These are phyloP conservation scores for Botryosphaeria dothidea DNA, from an alignment of 2,329 filamentous ascomycete genomes.

Conservation along the genomic window DNA sequence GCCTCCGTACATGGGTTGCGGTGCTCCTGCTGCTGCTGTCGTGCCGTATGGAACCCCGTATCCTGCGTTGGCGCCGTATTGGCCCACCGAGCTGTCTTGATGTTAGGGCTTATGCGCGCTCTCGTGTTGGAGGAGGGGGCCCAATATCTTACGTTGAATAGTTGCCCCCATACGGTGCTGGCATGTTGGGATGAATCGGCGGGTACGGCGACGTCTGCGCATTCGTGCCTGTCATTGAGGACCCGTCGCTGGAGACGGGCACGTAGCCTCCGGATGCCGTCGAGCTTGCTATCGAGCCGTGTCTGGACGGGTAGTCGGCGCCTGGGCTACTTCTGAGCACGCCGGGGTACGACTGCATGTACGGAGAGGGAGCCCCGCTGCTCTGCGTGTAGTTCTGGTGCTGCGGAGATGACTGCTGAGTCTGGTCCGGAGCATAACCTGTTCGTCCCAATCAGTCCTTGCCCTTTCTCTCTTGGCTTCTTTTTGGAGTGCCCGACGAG, in stretches of 20 bases:
- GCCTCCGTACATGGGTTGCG: slow-evolving; percentile 37
- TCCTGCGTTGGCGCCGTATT: slow-evolving; percentile 33
- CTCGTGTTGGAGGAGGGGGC: neutral
- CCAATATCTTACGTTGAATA: slow-evolving; percentile 34
- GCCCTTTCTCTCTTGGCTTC: neutral
- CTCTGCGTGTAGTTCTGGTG: slow-evolving; percentile 18
- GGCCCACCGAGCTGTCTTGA: slow-evolving; percentile 28
- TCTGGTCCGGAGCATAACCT: slow-evolving; percentile 18
- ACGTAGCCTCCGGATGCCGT: slow-evolving; percentile 28
- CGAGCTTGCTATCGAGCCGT: slow-evolving; percentile 29
- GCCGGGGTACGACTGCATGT: slow-evolving; percentile 15
- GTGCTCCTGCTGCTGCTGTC: slow-evolving; percentile 24
- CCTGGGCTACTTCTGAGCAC: slow-evolving; percentile 18
- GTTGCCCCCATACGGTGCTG: slow-evolving; percentile 30
- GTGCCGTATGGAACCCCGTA: slow-evolving; percentile 31
- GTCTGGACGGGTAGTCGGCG: slow-evolving; percentile 8
- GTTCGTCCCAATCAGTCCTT: neutral
- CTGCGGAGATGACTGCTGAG: slow-evolving; percentile 13
- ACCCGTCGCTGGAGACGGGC: slow-evolving; percentile 24
- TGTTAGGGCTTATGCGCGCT: neutral
- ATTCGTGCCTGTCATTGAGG: slow-evolving; percentile 28
- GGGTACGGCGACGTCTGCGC: slow-evolving; percentile 35
- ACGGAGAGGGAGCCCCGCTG: slow-evolving; percentile 16
- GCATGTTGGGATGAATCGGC: slow-evolving; percentile 31
- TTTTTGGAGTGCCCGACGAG: neutral